Base-by-base conservation (phyloP, 192 early-diverging fungal genomes). In the Chytriomyces sp. region DNA sequence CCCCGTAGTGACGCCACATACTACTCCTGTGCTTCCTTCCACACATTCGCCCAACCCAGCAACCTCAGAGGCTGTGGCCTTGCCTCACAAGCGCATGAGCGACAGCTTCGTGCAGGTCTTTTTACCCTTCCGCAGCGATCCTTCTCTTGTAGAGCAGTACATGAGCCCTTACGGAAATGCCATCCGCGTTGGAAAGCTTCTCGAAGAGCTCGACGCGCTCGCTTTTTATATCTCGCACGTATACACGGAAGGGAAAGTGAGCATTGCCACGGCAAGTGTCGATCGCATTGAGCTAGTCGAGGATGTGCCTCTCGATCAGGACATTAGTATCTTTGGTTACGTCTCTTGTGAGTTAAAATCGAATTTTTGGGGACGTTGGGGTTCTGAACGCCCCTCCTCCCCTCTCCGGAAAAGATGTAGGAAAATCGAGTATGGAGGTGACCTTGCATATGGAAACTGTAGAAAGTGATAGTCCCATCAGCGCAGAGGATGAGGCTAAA, bases 391-490 rank as follows among this genome's bases (percentile, higher is more conserved):
- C 28, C 17, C 28, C 31, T 59, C n/a, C 17, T 70, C 36, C 2
- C 8, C 12, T 30, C 8, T 70, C 22, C 34, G 10, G n/a, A 49
- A 39, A 22, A 74, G 66, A 88, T 73, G 92, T 92, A 4, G 95
- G 95, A 10, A 84, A 80, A 44, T 93, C 91, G 65, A 94, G 92
- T 28, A 92, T 97, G 93, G 95, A 96, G 84, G 81, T 86, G 8
- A 73, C 77, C 1, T 28, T 82, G 39, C 59, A 58, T 52, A 69
- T 86, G 53, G 77, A 81, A 54, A 75, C 77, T 10, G 33, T 68
- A 12, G 38, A 74, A 2, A 71, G 67, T 36, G 80, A 80, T 19
- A 67, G 52, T 3, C 30, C 67, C 14, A n/a, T 28, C 30, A 44
- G 49, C 7, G 82, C 37, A 5, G 67, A 80, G 34, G 66, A 68